Evolutionary conservation across 1,284 basidiomycete species (phyloP).

Genomic region (Leucoagaricus sp.): DNA sequence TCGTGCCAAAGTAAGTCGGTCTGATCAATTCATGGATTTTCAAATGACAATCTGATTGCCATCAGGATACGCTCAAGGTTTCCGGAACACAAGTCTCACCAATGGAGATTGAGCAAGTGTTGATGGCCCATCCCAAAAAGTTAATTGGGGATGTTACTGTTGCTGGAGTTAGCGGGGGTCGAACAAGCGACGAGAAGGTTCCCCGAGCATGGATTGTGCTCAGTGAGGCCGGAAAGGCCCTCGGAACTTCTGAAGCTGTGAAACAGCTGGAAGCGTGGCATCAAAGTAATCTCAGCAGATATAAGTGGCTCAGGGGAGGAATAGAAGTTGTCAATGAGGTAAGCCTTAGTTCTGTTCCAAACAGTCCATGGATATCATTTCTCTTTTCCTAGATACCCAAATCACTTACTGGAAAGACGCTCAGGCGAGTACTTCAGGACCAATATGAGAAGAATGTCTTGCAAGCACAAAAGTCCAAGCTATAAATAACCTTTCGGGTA

Average conservation of each 20-base stretch:
- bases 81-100: slow-evolving; percentile 77
- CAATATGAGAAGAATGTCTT: slow-evolving; percentile 42
- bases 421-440: slow-evolving; percentile 59
- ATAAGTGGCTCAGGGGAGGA: slow-evolving; percentile 72
- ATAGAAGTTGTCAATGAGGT: slow-evolving; percentile 62
- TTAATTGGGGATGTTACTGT: slow-evolving; percentile 65
- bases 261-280: slow-evolving; percentile 59
- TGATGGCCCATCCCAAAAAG: slow-evolving; percentile 57
- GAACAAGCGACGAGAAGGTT: slow-evolving; percentile 64
- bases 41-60: background rate
- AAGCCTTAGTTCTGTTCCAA: slow-evolving; percentile 17
- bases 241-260: slow-evolving; percentile 45
- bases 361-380: background rate
- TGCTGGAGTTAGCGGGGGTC: slow-evolving; percentile 68
- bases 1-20: slow-evolving; percentile 49
- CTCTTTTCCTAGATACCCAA: slow-evolving; percentile 56
- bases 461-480: background rate
- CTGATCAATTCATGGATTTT: background rate
- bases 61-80: slow-evolving; percentile 70
- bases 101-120: slow-evolving; percentile 65
- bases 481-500: background rate
- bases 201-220: slow-evolving; percentile 78
- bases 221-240: slow-evolving; percentile 47
- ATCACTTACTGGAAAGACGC: slow-evolving; percentile 65
- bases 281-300: slow-evolving; percentile 60